Evolutionary conservation across 495 filamentous ascomycete species (phyloP).

Genomic region (Articulospora tetracladia): DNA sequence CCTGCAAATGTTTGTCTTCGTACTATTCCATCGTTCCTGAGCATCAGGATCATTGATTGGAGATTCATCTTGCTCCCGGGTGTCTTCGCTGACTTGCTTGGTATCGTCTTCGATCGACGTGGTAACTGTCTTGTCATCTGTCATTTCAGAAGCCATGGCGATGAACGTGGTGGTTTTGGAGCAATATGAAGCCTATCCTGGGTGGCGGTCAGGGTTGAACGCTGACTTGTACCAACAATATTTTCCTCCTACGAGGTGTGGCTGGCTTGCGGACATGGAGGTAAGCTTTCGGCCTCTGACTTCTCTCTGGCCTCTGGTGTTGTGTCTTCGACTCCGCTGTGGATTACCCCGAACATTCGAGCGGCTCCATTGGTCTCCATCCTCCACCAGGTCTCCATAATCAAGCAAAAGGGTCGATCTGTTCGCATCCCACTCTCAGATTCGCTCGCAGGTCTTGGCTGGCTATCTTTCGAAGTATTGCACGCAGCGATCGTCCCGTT

Average conservation of each 20-base stretch:
- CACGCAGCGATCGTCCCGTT: neutral
- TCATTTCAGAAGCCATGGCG: neutral
- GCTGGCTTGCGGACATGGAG: neutral
- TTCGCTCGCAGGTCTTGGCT: neutral
- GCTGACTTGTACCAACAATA: neutral
- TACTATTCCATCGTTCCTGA: constrained; percentile 59
- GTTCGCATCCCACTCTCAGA: neutral
- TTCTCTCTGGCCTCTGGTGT: too few species aligned
- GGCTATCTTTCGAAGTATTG: neutral
- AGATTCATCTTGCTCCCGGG: neutral
- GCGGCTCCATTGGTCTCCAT: neutral
- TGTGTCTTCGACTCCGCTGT: neutral
- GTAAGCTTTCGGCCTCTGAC: neutral
- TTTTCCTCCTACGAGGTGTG: neutral
- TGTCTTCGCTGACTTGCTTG: neutral
- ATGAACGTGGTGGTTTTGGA: neutral
- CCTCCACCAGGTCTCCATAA: too few species aligned
- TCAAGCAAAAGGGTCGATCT: too few species aligned
- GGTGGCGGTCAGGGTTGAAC: neutral
- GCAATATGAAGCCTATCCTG: neutral
- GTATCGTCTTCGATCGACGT: neutral
- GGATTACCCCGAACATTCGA: neutral
- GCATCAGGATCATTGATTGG: neutral
- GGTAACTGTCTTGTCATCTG: neutral
- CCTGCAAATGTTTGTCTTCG: constrained; percentile 61